Base-by-base conservation (phyloP, 371 early-diverging fungal species). In the Apophysomyces elegans region DNA sequence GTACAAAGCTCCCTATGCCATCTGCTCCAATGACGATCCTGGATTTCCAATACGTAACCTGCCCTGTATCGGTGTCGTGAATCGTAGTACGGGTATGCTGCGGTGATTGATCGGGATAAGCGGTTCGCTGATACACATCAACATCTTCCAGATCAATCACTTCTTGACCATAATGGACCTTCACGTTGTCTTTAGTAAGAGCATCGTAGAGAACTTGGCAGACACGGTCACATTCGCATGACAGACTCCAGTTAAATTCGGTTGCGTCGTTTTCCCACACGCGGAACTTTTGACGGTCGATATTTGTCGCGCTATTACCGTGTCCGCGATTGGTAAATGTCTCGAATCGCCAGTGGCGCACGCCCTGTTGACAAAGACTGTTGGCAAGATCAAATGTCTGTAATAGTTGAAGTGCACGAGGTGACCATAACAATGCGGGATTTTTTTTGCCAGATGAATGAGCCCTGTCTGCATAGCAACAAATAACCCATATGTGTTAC, bases 21-120 rank as follows among this genome's bases (percentile, higher is more conserved):
- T 80, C 78, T 8, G 78, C 78, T 4, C 71, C 76, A 68, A 80
- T 69, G 7, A 80, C 57, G 4, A 69, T 58, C 3, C 71, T 62
- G 12, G 76, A 64, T 54, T 70, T 69, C 71, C 69, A 72, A 18
- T 67, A 63, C 16, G 63, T 32, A 7, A 65, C 50, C 36, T 67
- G 37, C 12, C 67, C 65, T 45, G 77, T 69, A 39, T 69, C 46
- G 9, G 61, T 57, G 57, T 77, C 39, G 16, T 68, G 68, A 13
- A 73, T 68, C 44, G 66, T 65, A 7, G 71, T 61, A n/a, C 66
- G 54, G 38, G 69, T 63, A 21, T 50, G 21, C 21, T 50, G 16
- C 13, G 63, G 58, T 26, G 60, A 66, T 35, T 64, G 50, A 36
- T 63, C 54, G n/a, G 47, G n/a, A 26, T 59, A 44, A 41, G 62